Evolutionary conservation across 2,329 filamentous ascomycete species (phyloP), one percentile per base, ranked within the genome.

Genomic region (Ramularia collo-cygni): DNA sequence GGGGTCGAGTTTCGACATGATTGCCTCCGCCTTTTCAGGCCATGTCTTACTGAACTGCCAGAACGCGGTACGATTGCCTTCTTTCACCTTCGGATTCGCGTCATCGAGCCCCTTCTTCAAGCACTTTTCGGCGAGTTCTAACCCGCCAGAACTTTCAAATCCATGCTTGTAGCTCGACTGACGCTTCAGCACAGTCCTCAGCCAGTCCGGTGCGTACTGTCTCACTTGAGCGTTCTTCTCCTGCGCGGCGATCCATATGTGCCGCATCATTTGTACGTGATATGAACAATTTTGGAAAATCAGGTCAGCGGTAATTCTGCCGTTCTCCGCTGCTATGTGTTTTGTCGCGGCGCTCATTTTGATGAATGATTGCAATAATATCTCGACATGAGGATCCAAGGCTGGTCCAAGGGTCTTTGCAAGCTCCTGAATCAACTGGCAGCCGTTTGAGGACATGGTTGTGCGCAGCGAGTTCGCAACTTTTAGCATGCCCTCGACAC

Each of bases 171-270:
- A 85, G 47, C 77, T 73, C 1, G 76, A 68, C 59, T 93, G 85
- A 54, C 86, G 85, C 51, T 75, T 81, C 28, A 98, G 66, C 14
- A 96, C 64, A 1, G 83, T 93, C 63, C 81, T 85, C 19, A 96
- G 67, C 92, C 92, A 98, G 6, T 76, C 81, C 2, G 83, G 73
- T 2, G 81, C 83, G 62, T 82, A 94, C 1, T 77, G 77, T 46
- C 92, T 79, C 12, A 89, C 83, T 57, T 92, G 84, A 2, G 89
- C 82, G 57, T 95, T 96, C 69, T 95, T 96, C 67, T 98, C 90
- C 60, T 93, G 83, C 47, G 77, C 83, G 16, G 90, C 89, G 38
- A 70, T 68, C 69, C 80, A 85, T 34, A 96, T 71, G 56, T 96
- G 90, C 61, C 94, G 85, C 71, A 95, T 75, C 47, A 95, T 73